Conservation (phyloP, 306 rosid genomes). For the Malus sylvestris region DNA sequence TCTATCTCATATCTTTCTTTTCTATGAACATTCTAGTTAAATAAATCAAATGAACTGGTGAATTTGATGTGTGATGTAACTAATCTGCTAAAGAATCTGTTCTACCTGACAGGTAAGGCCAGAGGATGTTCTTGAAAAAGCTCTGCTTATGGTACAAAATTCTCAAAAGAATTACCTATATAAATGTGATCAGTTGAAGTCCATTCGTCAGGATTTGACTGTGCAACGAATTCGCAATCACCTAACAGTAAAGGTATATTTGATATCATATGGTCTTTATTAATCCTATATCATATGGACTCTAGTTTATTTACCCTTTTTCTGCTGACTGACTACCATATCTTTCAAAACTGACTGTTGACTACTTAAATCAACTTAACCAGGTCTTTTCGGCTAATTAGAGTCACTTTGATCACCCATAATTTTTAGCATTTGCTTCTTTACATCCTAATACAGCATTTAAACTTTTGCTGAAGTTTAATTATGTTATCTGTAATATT, state of each 20-base stretch:
- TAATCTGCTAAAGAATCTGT: constrained; percentile 4
- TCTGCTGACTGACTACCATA: background rate
- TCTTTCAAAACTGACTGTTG: background rate
- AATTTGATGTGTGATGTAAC: background rate
- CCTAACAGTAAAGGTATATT: constrained; percentile 78
- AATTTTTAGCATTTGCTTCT: background rate
- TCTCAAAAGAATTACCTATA: constrained; percentile 88
- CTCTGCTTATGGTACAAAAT: constrained; percentile 74
- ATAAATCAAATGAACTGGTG: background rate
- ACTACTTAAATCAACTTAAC: background rate
- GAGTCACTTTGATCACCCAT: background rate
- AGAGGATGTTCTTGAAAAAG: constrained; percentile 89
- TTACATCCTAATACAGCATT: background rate
- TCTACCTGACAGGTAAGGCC: constrained; percentile 78
- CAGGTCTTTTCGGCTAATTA: background rate
- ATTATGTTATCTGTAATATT: background rate
- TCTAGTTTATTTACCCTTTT: background rate
- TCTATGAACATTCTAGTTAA: background rate
- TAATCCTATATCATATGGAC: background rate
- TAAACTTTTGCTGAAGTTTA: background rate
- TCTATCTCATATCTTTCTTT: background rate
- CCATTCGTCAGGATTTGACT: constrained; percentile 97
- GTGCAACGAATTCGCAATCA: constrained; percentile 86
- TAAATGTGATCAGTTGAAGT: constrained; percentile 95
- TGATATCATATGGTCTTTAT: constrained; percentile 18